Evolutionary conservation across 1,284 basidiomycete species (phyloP).

Genomic region (Microbotryomycetes sp.): DNA sequence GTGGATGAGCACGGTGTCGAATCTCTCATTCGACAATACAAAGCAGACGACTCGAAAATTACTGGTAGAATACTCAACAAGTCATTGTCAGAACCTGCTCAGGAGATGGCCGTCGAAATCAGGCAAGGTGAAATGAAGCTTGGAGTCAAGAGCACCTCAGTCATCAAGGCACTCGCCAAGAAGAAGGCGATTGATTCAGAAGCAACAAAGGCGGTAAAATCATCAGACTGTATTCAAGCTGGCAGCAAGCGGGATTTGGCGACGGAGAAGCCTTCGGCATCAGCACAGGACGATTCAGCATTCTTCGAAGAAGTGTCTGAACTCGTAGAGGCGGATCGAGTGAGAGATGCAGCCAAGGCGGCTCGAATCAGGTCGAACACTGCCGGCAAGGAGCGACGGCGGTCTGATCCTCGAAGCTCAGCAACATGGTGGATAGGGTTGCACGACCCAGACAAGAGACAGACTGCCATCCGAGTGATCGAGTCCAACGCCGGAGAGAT

Average conservation of each 20-base stretch:
- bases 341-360: too few relatives aligned
- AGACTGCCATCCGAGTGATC: too few relatives aligned
- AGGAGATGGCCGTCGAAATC: background rate
- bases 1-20: background rate
- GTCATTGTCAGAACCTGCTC: background rate
- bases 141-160: background rate
- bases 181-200: background rate
- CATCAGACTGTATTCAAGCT: too few relatives aligned
- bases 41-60: background rate
- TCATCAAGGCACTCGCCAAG: conserved; percentile 18
- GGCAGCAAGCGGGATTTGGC: too few relatives aligned
- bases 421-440: too few relatives aligned
- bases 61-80: background rate
- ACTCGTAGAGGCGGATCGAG: background rate
- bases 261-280: background rate
- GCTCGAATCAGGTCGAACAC: too few relatives aligned
- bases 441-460: too few relatives aligned
- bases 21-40: background rate
- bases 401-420: too few relatives aligned
- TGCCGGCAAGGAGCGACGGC: too few relatives aligned
- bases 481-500: too few relatives aligned
- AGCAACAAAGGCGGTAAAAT: background rate
- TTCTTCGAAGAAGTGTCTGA: conserved; percentile 15
- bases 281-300: conserved; percentile 19
- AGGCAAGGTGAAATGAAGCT: background rate